These are phyloP conservation scores for Durio zibethinus DNA, from an alignment of 345 rosid genomes.

Conservation along the genomic window DNA sequence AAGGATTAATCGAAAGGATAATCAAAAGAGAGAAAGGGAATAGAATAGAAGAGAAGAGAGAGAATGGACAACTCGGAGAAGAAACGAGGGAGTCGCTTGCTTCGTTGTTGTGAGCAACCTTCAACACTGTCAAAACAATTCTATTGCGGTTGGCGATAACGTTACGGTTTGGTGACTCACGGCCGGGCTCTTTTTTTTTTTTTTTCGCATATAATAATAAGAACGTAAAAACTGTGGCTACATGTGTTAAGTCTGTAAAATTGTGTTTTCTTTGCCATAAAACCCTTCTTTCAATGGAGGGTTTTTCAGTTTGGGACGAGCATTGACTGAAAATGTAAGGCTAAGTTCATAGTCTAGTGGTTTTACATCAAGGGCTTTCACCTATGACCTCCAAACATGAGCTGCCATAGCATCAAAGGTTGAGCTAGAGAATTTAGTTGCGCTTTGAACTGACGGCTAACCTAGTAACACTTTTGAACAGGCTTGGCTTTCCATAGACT, in stretches of 20 bases:
- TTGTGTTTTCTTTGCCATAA: no score
- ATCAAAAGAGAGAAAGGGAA: not conserved
- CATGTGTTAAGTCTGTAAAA: no score
- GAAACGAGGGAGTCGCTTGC: not conserved
- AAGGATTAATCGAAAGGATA: not conserved
- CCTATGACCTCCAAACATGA: conserved; percentile 94
- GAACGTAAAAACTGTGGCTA: no score
- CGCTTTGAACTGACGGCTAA: conserved; percentile 63
- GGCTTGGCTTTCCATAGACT: conserved; percentile 67
- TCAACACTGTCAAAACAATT: not conserved
- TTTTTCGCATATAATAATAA: no score
- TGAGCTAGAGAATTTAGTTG: conserved; percentile 58
- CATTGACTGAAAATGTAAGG: conserved; percentile 84
- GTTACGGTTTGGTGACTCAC: conserved; percentile 7
- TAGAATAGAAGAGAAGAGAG: not conserved
- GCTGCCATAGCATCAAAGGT: conserved; percentile 86
- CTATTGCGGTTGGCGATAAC: not conserved
- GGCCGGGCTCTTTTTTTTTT: not conserved
- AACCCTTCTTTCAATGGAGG: conserved; percentile 62
- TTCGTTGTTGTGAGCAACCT: conserved; percentile 14
- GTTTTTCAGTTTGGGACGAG: conserved; percentile 57
- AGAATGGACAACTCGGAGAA: conserved; percentile 21
- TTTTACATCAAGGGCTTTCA: conserved; percentile 72
- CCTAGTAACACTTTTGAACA: conserved; percentile 65
- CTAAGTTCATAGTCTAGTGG: conserved; percentile 66